Evolutionary conservation across 1,284 basidiomycete genomes (phyloP), one percentile per base, ranked within the genome.

Genomic region (Cryptococcus sp.): DNA sequence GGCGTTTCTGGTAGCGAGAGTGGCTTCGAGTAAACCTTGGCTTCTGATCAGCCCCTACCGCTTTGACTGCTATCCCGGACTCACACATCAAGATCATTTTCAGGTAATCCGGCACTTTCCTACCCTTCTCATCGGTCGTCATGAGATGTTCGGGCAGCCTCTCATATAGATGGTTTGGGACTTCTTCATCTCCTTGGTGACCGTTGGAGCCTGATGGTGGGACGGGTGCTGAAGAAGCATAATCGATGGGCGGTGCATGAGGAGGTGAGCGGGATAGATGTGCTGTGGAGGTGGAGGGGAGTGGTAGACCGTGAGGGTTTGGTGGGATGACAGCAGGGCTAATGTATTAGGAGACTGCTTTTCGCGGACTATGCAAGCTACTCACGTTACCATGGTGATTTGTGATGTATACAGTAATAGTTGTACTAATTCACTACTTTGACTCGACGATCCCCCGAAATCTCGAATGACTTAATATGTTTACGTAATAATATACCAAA

Each of bases 1-100:
- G 94, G 94, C 0, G 94, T 97, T 74, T 93, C 89, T 63, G 88
- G 85, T 61, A 98, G 78, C 62, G 97, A 85, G 31, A 77, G 53
- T 9, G 76, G 76, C 0, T 70, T 62, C 53, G 93, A 88, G 75
- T 98, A 98, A 50, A 97, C 91, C 73, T 93, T 92, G 19, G 93
- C 74, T 76, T 55, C 2, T 19, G 7, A 40, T 44, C 13, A 52
- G 31, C 31, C 18, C n/a, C n/a, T 13, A 11, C 21, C 10, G 10
- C 13, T 21, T 16, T n/a, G 16, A 14, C 16, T n/a, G 36, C 18
- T 16, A 1, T 11, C 32, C 34, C 19, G n/a, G n/a, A 67, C 72
- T 52, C 46, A 76, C 74, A 85, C 45, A 86, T 88, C 51, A 98
- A 81, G 69, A 96, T 97, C 59, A 98, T 85, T 41, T 87, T 82